Percentiles rank a stretch among this genome's conserved stretches.
These are phyloP conservation scores for Cenococcum geophilum DNA, from an alignment of 495 filamentous ascomycete genomes.

Conservation along the genomic window DNA sequence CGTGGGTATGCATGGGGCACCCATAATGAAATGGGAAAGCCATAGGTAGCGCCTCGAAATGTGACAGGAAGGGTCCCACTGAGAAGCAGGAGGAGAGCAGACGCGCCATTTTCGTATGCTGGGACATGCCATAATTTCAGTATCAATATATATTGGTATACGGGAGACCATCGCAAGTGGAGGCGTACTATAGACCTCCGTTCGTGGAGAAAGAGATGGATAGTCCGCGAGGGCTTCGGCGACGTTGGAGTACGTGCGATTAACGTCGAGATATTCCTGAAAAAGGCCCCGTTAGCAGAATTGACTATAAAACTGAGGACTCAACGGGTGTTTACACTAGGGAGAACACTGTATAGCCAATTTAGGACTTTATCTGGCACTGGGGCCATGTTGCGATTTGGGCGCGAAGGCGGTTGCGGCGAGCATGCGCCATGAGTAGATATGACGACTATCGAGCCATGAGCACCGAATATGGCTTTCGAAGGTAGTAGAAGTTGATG, in stretches of 20 bases:
- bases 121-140: conserved; percentile 18
- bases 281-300: conserved; percentile 11
- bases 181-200: conserved; percentile 86
- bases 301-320: background rate
- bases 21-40: conserved; percentile 90
- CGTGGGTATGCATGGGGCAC: conserved; percentile 88
- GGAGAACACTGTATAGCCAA: conserved; percentile 90
- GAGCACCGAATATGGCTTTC: background rate
- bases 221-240: conserved; percentile 75
- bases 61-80: conserved; percentile 78
- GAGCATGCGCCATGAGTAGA: conserved; percentile 20
- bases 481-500: background rate
- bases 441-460: background rate
- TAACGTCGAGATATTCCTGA: conserved; percentile 89
- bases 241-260: conserved; percentile 87
- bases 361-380: conserved; percentile 84
- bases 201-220: conserved; percentile 79
- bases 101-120: conserved; percentile 87
- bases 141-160: conserved; percentile 7
- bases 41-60: conserved; percentile 85
- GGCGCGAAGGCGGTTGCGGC: conserved; percentile 12
- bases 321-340: conserved; percentile 51
- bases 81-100: conserved; percentile 80
- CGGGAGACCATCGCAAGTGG: background rate
- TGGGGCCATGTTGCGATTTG: conserved; percentile 52